Percentiles rank a stretch among this genome's conserved stretches.
Conservation (phyloP, 2,329 filamentous ascomycete genomes). For the Monilinia vaccinii-corymbosi region DNA sequence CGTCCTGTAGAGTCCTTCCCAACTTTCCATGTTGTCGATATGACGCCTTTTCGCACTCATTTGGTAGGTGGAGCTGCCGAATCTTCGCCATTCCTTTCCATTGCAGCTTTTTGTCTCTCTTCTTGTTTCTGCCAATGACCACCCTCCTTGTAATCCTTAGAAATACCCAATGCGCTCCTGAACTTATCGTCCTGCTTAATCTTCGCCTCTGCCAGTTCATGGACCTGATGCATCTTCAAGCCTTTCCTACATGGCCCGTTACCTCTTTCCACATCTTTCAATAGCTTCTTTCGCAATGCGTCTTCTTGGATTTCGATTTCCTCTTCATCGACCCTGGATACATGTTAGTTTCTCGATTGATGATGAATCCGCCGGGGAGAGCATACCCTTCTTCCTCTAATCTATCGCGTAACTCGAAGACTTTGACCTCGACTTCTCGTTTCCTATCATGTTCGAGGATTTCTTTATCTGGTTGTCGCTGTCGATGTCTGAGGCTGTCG, state of each 20-base stretch:
- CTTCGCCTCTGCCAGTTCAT: conserved; percentile 93
- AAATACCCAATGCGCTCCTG: conserved; percentile 77
- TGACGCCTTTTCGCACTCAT: neutral
- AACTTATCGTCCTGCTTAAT: conserved; percentile 89
- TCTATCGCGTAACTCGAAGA: conserved; percentile 80
- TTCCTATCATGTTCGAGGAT: conserved; percentile 93
- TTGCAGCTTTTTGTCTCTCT: conserved; percentile 12
- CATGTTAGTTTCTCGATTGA: conserved; percentile 1
- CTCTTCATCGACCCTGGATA: conserved; percentile 64
- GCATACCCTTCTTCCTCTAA: conserved; percentile 81
- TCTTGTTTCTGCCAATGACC: conserved; percentile 80
- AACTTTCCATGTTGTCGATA: neutral
- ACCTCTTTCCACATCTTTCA: conserved; percentile 33
- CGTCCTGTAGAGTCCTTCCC: neutral
- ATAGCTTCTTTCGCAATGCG: conserved; percentile 53
- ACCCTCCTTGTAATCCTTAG: conserved; percentile 76
- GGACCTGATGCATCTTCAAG: conserved; percentile 87
- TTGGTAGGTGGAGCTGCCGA: neutral
- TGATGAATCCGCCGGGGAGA: neutral
- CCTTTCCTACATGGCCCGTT: conserved; percentile 38
- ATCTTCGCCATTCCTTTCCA: conserved; percentile 3
- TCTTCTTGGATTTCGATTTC: conserved; percentile 77
- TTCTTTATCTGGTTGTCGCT: conserved; percentile 78
- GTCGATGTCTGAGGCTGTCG: conserved; percentile 61
- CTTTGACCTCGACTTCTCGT: conserved; percentile 84